Base-by-base conservation (phyloP, 345 rosid species). In the Aquilaria malaccensis region DNA sequence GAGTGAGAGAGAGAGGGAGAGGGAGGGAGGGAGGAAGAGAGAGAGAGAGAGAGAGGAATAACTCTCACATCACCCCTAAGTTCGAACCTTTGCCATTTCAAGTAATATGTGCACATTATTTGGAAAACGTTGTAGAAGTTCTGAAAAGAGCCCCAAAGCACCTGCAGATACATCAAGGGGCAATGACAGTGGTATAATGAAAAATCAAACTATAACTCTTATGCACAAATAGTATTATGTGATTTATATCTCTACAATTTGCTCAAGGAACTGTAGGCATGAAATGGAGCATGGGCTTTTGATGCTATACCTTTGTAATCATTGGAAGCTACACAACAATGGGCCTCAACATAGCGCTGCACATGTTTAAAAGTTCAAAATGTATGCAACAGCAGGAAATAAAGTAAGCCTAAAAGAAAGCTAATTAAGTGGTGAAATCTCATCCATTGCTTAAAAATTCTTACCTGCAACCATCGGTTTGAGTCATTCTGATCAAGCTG, bases 311-410 rank as follows among this genome's bases (percentile, higher is more conserved):
- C 99, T 83, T 79, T 90, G 72, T 90, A 94, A 69, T 90, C 93
- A 82, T 94, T 93, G 62, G 95, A 79, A 71, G 96, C 87, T 66
- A 90, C 73, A 72, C 88, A 86, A 75, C 97, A 86, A 67, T 85
- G 96, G 11, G 96, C 99, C 79, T 94, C 99, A 50, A 94, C 96
- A 75, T 94, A 94, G 33, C 96, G 86, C 99, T 90, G 95, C 70
- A 71, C 62, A 77, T 32, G 67, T 72, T 71, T 49, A 60, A 69
- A 60, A 73, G 51, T 22, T 56, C 48, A 67, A 56, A 59, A 29
- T 60, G 56, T 30, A 41, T 22, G 45, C 37, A 14, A 58, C 49
- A 67, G 53, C 30, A 52, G 22, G 51, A 58, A 57, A 55, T 11
- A 13, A 59, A 67, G 50, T 37, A 37, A 37, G 43, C 43, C 62